Evolutionary conservation across 2,329 filamentous ascomycete species (phyloP), one percentile per base, ranked within the genome.

Genomic region (Coniochaeta sp.): DNA sequence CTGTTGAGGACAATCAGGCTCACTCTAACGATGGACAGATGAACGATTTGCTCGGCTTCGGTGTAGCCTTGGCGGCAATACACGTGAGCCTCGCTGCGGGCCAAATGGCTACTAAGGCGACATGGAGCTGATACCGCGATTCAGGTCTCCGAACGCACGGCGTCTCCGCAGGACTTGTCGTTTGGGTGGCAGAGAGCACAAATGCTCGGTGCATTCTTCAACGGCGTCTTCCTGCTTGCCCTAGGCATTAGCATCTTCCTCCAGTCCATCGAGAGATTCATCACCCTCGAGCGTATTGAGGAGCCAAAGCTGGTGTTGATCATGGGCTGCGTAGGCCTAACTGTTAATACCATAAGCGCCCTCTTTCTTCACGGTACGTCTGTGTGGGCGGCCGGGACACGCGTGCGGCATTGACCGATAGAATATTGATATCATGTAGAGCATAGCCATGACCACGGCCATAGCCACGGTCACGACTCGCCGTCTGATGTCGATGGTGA

Each of bases 131-230:
- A 56, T 14, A 56, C 62, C 12, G 59, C 66, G 52, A 63, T 19
- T 1, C 66, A 87, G 86, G 72, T 87, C 60, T 80, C 86, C 22
- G 81, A 88, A 63, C 75, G 79, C 47, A 74, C 76, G 52, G 73
- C 81, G 5, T 81, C 81, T 1, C 87, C 87, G 0, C 77, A 81
- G 62, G 77, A 77, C 10, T 77, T 89, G 17, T 84, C 88, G 0
- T 92, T 89, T 65, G 89, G 89, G n/a, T 92, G 88, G 89, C 86
- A 89, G 60, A 81, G 89, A 34, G 88, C 89, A 17, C 82, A 84
- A n/a, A 71, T 91, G 1, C 77, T 93, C 0, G 89, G 89, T 5
- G 88, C 88, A 24, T 93, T 93, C 72, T 93, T 92, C 79, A 93
- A 93, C 67, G 89, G 89, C 16, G 85, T 87, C 1, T 89, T 93